Evolutionary conservation across 345 rosid genomes (phyloP).

Genomic region (Eutrema heterophyllum): DNA sequence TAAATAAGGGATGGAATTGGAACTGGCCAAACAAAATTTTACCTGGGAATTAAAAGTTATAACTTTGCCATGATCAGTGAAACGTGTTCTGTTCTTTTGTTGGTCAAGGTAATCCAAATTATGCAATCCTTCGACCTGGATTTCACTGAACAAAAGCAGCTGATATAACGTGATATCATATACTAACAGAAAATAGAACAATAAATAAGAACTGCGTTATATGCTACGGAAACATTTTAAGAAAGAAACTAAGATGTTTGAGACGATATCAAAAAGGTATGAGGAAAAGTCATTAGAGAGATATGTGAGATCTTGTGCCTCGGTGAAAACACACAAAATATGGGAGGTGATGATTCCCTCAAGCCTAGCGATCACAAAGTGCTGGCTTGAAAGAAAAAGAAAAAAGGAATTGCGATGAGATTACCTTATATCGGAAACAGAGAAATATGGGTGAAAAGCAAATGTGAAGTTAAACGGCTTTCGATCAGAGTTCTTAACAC

Average conservation of each 20-base stretch:
- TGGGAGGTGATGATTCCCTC: conserved; percentile 12
- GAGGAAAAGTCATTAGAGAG: not conserved
- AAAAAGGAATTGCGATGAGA: not conserved
- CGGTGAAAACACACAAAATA: conserved; percentile 47
- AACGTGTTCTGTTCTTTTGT: conserved; percentile 67
- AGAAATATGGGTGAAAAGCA: conserved; percentile 81
- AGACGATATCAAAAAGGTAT: not conserved
- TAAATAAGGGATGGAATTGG: not conserved
- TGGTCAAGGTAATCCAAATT: conserved; percentile 86
- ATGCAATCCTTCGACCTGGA: conserved; percentile 86
- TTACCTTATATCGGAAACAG: conserved; percentile 87
- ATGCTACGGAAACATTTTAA: not conserved
- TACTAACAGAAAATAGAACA: not conserved
- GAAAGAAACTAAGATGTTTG: not conserved
- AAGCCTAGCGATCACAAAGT: not conserved
- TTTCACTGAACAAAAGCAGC: conserved; percentile 55
- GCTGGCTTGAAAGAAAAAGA: not conserved
- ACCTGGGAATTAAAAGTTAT: conserved; percentile 85
- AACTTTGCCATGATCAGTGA: conserved; percentile 72
- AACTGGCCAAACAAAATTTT: not conserved
- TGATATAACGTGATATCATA: not conserved
- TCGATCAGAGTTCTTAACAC: conserved; percentile 64
- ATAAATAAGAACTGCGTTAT: not conserved
- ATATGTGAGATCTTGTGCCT: not conserved
- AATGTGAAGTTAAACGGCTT: conserved; percentile 75